These are phyloP conservation scores for Massariosphaeria phaeospora DNA, from an alignment of 495 filamentous ascomycete species.

Conservation along the genomic window DNA sequence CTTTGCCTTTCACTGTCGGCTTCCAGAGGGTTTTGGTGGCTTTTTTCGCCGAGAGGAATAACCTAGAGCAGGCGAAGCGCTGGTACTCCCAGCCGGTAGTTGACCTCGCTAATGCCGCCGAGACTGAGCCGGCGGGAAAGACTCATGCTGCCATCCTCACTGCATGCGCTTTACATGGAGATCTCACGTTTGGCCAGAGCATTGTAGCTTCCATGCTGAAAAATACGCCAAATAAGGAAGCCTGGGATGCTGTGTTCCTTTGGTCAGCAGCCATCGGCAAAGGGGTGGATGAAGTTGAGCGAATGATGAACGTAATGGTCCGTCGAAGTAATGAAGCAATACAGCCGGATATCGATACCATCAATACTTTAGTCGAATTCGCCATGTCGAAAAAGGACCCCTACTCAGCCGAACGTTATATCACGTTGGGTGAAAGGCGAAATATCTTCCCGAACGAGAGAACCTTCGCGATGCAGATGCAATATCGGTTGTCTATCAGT, in stretches of 20 bases:
- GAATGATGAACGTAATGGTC: conserved; percentile 60
- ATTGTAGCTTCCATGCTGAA: conserved; percentile 58
- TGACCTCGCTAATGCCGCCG: not conserved
- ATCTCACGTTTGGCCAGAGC: conserved; percentile 58
- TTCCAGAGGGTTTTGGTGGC: conserved; percentile 48
- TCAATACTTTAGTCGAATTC: conserved; percentile 70
- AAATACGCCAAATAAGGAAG: conserved; percentile 45
- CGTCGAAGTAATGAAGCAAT: conserved; percentile 41
- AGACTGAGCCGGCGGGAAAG: not conserved
- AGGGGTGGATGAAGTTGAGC: conserved; percentile 62
- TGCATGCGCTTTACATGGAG: conserved; percentile 54
- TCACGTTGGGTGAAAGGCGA: conserved; percentile 57
- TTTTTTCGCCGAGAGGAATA: conserved; percentile 38
- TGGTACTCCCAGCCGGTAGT: conserved; percentile 67
- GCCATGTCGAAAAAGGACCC: conserved; percentile 65
- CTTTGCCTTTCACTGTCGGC: conserved; percentile 28
- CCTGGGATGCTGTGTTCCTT: conserved; percentile 66
- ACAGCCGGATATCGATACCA: conserved; percentile 59
- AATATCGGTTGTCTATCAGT: conserved; percentile 63
- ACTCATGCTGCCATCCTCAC: conserved; percentile 38
- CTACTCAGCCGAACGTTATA: conserved; percentile 67
- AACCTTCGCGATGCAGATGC: conserved; percentile 69
- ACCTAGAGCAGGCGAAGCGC: conserved; percentile 50
- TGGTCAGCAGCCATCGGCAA: conserved; percentile 71
- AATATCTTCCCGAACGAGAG: conserved; percentile 57